phyloP scores from a whole-genome alignment of 306 rosid species.

The Quercus engelmannii region DNA sequence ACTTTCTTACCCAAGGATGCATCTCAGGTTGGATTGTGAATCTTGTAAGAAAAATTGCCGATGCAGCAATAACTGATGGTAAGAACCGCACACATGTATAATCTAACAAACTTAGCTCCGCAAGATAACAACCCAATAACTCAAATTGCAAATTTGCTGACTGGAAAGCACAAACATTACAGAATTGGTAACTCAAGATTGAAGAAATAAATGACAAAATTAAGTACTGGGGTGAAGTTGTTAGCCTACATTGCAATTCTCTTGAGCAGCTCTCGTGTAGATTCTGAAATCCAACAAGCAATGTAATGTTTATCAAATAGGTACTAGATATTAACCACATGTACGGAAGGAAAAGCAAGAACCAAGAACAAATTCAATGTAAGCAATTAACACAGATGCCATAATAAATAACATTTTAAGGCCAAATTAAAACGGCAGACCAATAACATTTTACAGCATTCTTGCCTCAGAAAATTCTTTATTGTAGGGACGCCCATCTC shows the following conservation, averaged over 20 bases:
- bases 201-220: background rate
- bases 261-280: slow-evolving; percentile 15
- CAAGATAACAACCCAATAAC: slow-evolving; percentile 41
- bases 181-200: background rate
- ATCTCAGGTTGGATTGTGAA: slow-evolving; percentile 28
- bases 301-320: background rate
- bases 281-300: slow-evolving; percentile 20
- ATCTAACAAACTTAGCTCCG: slow-evolving; percentile 44
- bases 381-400: background rate
- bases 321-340: background rate
- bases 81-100: slow-evolving; percentile 26
- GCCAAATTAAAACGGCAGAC: background rate
- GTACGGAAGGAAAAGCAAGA: background rate
- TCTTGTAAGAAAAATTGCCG: slow-evolving; percentile 44
- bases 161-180: slow-evolving; percentile 13
- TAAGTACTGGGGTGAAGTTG: background rate
- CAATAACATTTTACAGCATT: background rate
- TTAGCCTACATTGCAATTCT: slow-evolving; percentile 20
- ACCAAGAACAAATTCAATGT: background rate
- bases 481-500: slow-evolving; percentile 35
- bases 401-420: background rate
- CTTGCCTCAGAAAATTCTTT: slow-evolving; percentile 48
- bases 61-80: slow-evolving; percentile 48
- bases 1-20: slow-evolving; percentile 55
- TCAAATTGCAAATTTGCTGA: slow-evolving; percentile 19